Evolutionary conservation across 768 basidiomycete genomes (phyloP).

Genomic region (Naganishia kalamii): DNA sequence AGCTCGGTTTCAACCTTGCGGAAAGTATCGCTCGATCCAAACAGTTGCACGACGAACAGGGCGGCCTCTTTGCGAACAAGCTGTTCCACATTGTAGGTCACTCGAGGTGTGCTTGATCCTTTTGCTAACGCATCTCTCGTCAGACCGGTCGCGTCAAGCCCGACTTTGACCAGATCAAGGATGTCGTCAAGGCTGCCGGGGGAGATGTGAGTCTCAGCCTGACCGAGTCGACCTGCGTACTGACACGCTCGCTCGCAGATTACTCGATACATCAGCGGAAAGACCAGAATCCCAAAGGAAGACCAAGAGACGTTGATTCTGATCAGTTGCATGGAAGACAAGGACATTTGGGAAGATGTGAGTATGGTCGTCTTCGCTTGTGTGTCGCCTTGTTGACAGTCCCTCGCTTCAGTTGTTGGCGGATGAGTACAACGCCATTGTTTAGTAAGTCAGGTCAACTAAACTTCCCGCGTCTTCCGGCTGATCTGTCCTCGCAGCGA

Average conservation of each 20-base stretch:
- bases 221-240: background rate
- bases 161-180: conserved; percentile 8
- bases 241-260: background rate
- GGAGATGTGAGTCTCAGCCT: background rate
- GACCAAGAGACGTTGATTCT: conserved; percentile 2
- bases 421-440: background rate
- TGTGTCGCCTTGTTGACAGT: no score
- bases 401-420: background rate
- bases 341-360: conserved; percentile 13
- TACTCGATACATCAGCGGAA: conserved; percentile 12
- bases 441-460: background rate
- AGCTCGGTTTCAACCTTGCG: conserved; percentile 60
- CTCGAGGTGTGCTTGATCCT: background rate
- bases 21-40: conserved; percentile 58
- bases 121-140: background rate
- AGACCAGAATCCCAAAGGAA: background rate
- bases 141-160: conserved; percentile 8
- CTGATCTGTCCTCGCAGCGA: background rate
- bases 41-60: background rate
- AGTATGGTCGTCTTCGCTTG: no score
- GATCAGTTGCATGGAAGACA: conserved; percentile 7
- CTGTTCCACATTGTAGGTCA: conserved; percentile 14
- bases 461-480: no score
- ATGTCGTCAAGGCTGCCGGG: conserved; percentile 5
- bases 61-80: conserved; percentile 18